Evolutionary conservation across 2,329 filamentous ascomycete genomes (phyloP).

Genomic region (Alternaria atra): DNA sequence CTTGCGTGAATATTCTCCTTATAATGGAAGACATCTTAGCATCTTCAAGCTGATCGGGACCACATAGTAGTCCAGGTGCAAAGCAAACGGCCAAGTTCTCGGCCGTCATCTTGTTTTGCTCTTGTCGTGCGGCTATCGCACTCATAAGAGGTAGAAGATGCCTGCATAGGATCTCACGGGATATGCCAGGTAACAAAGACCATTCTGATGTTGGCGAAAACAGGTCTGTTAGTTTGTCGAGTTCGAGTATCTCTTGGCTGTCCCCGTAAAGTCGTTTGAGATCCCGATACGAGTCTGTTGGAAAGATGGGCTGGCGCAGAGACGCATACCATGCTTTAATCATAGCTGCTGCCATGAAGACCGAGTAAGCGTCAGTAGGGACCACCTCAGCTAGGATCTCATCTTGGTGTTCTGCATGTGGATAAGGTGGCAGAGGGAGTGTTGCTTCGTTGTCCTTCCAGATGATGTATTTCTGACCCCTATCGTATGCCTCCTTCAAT

Average conservation of each 20-base stretch:
- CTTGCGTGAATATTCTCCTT: slow-evolving; percentile 59
- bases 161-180: slow-evolving; percentile 58
- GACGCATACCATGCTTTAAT: slow-evolving; percentile 66
- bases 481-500: slow-evolving; percentile 64
- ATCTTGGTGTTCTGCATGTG: slow-evolving; percentile 45
- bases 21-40: slow-evolving; percentile 63
- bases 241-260: slow-evolving; percentile 49
- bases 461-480: slow-evolving; percentile 63
- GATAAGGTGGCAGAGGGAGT: slow-evolving; percentile 46
- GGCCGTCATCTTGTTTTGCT: slow-evolving; percentile 64
- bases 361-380: slow-evolving; percentile 61
- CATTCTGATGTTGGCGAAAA: slow-evolving; percentile 57
- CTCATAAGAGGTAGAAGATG: slow-evolving; percentile 64
- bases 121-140: slow-evolving; percentile 55
- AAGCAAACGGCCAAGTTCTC: slow-evolving; percentile 65
- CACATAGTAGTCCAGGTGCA: slow-evolving; percentile 61
- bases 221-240: slow-evolving; percentile 57
- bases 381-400: slow-evolving; percentile 59
- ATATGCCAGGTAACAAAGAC: slow-evolving; percentile 56
- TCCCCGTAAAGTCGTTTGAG: slow-evolving; percentile 56
- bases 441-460: slow-evolving; percentile 57
- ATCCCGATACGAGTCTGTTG: slow-evolving; percentile 58
- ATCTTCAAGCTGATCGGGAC: slow-evolving; percentile 64
- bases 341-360: slow-evolving; percentile 62
- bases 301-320: slow-evolving; percentile 62